Conservation (phyloP, 768 basidiomycete genomes). For the Fomitopsis pulvina region DNA sequence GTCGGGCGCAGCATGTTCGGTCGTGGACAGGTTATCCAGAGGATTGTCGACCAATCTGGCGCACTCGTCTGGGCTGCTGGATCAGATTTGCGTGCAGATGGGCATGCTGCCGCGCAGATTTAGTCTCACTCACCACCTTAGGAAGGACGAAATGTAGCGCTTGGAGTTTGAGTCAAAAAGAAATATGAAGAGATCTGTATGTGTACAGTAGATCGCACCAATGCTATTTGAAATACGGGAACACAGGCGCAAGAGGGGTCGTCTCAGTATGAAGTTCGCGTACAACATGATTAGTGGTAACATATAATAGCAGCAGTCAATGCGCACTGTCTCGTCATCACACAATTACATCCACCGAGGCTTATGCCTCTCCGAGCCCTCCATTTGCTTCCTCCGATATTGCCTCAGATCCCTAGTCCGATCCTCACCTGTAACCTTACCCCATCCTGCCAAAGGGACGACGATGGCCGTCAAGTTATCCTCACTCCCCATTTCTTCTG, state of each 20-base stretch:
- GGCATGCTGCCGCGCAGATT: constrained; percentile 83
- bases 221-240: too few species aligned
- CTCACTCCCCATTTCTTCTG: constrained; percentile 80
- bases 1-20: constrained; percentile 64
- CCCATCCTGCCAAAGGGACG: constrained; percentile 91
- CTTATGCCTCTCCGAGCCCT: constrained; percentile 25
- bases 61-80: constrained; percentile 91
- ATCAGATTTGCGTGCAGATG: constrained; percentile 84
- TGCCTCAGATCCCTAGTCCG: constrained; percentile 76
- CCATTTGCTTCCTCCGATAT: constrained; percentile 55
- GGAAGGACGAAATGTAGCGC: not conserved
- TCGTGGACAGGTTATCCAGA: constrained; percentile 88
- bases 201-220: too few species aligned
- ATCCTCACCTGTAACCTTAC: constrained; percentile 71
- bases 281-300: too few species aligned
- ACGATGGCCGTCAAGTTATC: constrained; percentile 93
- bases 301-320: too few species aligned
- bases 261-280: too few species aligned
- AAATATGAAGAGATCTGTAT: too few species aligned
- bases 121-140: constrained; percentile 22
- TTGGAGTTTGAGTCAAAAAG: too few species aligned
- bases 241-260: too few species aligned
- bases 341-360: constrained; percentile 18
- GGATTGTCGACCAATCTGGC: constrained; percentile 56
- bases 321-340: too few species aligned